phyloP scores from a whole-genome alignment of 1,139 yeast genomes.

The Hansenula sp. region DNA sequence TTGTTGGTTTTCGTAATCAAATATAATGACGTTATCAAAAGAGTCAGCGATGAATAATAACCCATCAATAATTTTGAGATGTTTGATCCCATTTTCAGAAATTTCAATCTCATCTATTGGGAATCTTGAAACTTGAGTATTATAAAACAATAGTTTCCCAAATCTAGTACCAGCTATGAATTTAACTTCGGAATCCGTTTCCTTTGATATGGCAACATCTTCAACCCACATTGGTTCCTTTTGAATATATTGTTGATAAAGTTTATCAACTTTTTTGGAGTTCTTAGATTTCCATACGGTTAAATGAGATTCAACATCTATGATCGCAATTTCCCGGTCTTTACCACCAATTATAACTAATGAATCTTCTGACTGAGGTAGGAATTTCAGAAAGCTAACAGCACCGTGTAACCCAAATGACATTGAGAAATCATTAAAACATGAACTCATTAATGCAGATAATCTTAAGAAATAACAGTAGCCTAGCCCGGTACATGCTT shows the following conservation, averaged over 20 bases:
- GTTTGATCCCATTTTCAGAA: conserved; percentile 19
- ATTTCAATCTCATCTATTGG: conserved; percentile 19
- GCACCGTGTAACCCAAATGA: conserved; percentile 21
- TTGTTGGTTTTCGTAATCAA: conserved; percentile 8
- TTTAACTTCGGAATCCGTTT: conserved; percentile 4
- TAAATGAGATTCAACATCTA: conserved; percentile 16
- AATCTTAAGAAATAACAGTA: conserved; percentile 17
- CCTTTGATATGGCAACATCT: conserved; percentile 13
- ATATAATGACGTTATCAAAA: conserved; percentile 15
- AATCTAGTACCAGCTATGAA: conserved; percentile 20
- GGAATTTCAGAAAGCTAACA: conserved; percentile 16
- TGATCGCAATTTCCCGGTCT: conserved; percentile 16
- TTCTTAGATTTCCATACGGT: conserved; percentile 20
- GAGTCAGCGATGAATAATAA: conserved; percentile 15
- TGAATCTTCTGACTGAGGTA: conserved; percentile 2
- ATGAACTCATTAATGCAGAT: conserved; percentile 11
- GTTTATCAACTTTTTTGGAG: conserved; percentile 6
- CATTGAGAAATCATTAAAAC: conserved; percentile 18
- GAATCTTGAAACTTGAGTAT: conserved; percentile 14
- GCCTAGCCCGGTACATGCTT: conserved; percentile 21
- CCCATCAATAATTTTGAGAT: conserved; percentile 6
- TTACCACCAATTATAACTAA: conserved; percentile 20
- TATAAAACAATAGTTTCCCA: conserved; percentile 17
- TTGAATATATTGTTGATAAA: not conserved
- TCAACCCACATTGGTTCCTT: conserved; percentile 22